These are phyloP conservation scores for Lactarius quietus DNA, from an alignment of 768 basidiomycete genomes.

Conservation along the genomic window DNA sequence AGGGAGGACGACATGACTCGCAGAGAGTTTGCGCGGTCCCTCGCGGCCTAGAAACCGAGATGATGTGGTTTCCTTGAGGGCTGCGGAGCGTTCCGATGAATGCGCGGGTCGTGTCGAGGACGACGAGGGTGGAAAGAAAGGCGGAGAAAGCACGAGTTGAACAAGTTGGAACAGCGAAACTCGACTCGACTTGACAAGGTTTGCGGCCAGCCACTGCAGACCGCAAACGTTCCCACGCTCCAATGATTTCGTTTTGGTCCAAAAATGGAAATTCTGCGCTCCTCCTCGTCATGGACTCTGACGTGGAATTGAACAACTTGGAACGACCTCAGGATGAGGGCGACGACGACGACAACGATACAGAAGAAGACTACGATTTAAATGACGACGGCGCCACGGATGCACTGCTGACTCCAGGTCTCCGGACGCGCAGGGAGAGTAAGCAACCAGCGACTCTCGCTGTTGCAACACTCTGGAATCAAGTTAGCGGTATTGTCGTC, in stretches of 20 bases:
- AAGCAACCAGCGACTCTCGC: constrained; percentile 21
- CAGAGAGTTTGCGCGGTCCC: constrained; percentile 14
- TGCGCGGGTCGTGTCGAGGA: not conserved
- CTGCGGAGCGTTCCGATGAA: not conserved
- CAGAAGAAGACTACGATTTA: constrained; percentile 24
- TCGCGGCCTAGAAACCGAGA: constrained; percentile 13
- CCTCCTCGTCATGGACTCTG: not conserved
- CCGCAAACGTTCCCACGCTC: constrained; percentile 27
- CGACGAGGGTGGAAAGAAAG: constrained; percentile 3
- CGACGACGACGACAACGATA: constrained; percentile 19
- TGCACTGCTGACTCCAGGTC: constrained; percentile 43
- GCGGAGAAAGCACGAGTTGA: not conserved
- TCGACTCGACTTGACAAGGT: constrained; percentile 25
- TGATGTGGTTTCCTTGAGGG: not conserved
- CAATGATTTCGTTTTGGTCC: constrained; percentile 13
- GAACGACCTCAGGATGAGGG: constrained; percentile 29
- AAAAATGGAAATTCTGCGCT: not conserved
- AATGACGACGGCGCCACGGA: constrained; percentile 41
- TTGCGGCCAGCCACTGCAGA: constrained; percentile 12
- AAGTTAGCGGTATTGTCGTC: constrained; percentile 58
- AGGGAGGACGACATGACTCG: constrained; percentile 59
- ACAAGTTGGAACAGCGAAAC: constrained; percentile 11
- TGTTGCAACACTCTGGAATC: constrained; percentile 42
- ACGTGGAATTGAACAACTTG: constrained; percentile 37
- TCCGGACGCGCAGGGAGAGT: constrained; percentile 31